Evolutionary conservation across 257 asterid species (phyloP), one percentile per base, ranked within the genome.

Genomic region (Primulina eburnea): DNA sequence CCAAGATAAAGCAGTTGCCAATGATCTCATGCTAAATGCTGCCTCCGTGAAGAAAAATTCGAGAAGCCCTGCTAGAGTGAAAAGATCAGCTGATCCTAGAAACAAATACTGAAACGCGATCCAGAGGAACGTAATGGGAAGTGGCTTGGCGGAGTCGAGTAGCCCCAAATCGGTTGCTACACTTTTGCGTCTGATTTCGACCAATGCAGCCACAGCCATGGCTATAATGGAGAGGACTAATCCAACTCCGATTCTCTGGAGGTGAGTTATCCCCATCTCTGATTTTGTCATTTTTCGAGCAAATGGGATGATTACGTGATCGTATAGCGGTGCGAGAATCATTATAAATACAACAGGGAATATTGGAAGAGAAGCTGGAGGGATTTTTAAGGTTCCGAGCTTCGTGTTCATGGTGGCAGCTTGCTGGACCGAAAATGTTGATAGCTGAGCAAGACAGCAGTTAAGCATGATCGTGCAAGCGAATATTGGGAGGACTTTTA

Each of bases 41-140:
- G 96, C 96, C 28, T 93, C 97, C 0, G 98, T 88, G 90, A 93
- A 93, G 90, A 89, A 93, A 65, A 93, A 93, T 75, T 93, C 98
- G 65, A 93, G 67, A 16, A 93, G 40, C 0, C 98, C 98, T 0
- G 98, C 98, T 28, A 93, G 65, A 18, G 92, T 85, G 76, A 93
- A 93, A 16, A 93, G 90, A 68, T 93, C 98, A 0, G 98, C 98
- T 6, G 98, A 93, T 7, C 98, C 98, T 0, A 93, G 89, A 60
- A 86, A 90, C 60, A 90, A 50, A 64, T 88, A 93, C 72, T 93
- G 98, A 2, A 93, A 79, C 0, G 94, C 96, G 6, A 93, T 85
- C 97, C 98, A 93, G 43, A 93, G 78, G 50, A 93, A 93, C 0
- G 95, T 78, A 1, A 90, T 76, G 0, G 96, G 95, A 58, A 93